Conservation (phyloP, 352 stramenopile genomes). For the Globisporangium nagaii region DNA sequence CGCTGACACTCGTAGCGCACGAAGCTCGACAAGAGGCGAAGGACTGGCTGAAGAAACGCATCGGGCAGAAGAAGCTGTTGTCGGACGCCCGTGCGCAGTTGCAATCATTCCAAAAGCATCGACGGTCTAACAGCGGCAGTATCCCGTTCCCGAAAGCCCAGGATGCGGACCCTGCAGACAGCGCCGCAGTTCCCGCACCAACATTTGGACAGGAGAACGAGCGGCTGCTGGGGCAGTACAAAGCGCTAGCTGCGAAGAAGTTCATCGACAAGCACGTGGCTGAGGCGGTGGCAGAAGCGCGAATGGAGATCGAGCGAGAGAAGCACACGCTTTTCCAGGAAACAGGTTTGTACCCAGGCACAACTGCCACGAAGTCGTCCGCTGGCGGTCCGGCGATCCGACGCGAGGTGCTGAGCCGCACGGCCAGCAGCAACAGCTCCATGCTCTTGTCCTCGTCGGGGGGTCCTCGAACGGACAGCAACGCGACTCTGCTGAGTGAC, state of each 20-base stretch:
- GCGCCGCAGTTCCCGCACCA: neutral
- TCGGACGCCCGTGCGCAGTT: conserved; percentile 56
- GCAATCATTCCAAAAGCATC: conserved; percentile 39
- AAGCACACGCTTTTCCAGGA: conserved; percentile 62
- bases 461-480: conserved; percentile 27
- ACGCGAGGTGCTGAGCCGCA: conserved; percentile 7
- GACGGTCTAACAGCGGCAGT: conserved; percentile 38
- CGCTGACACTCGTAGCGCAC: conserved; percentile 58
- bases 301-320: conserved; percentile 63
- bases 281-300: conserved; percentile 49
- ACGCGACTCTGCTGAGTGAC: conserved; percentile 26
- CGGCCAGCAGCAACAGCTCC: conserved; percentile 12
- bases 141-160: conserved; percentile 5
- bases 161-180: neutral
- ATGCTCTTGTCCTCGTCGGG: conserved; percentile 20
- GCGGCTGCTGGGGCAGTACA: conserved; percentile 42
- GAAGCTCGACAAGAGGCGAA: conserved; percentile 59
- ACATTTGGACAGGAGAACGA: conserved; percentile 20
- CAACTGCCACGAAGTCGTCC: conserved; percentile 8
- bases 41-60: conserved; percentile 69
- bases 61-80: conserved; percentile 71
- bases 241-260: conserved; percentile 39
- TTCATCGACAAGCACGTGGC: conserved; percentile 81
- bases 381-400: neutral
- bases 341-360: conserved; percentile 50